phyloP scores from a whole-genome alignment of 331 rosid genomes.

The Erythrophleum ivorense region DNA sequence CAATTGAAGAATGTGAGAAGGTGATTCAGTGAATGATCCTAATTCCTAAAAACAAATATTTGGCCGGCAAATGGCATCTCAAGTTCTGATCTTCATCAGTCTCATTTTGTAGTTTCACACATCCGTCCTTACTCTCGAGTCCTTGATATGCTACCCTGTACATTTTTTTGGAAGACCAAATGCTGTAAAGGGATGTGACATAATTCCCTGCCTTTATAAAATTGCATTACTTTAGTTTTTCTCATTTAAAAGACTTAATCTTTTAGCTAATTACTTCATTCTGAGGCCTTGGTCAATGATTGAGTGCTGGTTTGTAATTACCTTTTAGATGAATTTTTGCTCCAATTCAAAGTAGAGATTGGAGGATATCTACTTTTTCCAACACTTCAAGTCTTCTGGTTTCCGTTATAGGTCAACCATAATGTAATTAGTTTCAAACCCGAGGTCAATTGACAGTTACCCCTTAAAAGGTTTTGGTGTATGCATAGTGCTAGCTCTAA shows the following conservation, averaged over 20 bases:
- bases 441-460: not conserved
- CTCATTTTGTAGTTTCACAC: not conserved
- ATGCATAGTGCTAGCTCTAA: not conserved
- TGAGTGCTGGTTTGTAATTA: not conserved
- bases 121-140: constrained; percentile 5
- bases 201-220: constrained; percentile 17
- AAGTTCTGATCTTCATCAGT: constrained; percentile 12
- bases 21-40: constrained; percentile 18
- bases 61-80: constrained; percentile 1
- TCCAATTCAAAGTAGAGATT: not conserved
- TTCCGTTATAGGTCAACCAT: not conserved
- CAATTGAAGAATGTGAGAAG: constrained; percentile 27
- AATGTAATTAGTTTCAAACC: not conserved
- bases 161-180: not conserved
- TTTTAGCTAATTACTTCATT: not conserved
- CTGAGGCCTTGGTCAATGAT: not conserved
- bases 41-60: not conserved
- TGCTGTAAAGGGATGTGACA: not conserved
- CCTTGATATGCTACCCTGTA: not conserved
- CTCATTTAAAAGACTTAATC: not conserved
- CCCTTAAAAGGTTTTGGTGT: not conserved
- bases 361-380: constrained; percentile 11
- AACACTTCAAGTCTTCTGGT: constrained; percentile 4
- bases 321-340: not conserved
- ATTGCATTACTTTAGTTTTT: constrained; percentile 14